Percentiles rank a stretch among this genome's conserved stretches.
phyloP scores from a whole-genome alignment of 2,329 filamentous ascomycete genomes.

The Ceratocystis papillata region DNA sequence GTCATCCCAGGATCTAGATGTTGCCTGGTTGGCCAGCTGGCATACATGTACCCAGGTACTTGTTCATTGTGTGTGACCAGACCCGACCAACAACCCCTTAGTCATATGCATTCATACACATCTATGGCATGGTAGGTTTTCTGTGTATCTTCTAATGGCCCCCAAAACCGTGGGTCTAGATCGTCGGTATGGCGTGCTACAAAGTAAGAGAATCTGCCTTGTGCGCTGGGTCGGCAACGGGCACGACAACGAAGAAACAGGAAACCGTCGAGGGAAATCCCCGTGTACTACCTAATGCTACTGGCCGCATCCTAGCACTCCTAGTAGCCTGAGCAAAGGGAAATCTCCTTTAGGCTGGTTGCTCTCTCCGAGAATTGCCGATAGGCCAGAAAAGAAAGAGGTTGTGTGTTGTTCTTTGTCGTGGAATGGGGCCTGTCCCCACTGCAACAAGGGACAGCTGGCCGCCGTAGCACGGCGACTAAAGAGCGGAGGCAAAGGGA shows the following conservation, averaged over 20 bases:
- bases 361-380: neutral
- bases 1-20: neutral
- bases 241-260: neutral
- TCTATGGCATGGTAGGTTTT: neutral
- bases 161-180: neutral
- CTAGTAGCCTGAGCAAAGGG: neutral
- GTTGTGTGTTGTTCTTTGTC: neutral
- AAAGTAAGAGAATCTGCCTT: neutral
- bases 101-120: neutral
- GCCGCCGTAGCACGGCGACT: neutral
- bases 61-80: neutral
- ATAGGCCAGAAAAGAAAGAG: neutral
- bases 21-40: neutral
- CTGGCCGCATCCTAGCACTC: neutral
- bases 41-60: constrained; percentile 3
- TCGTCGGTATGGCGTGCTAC: neutral
- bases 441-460: neutral
- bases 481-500: neutral
- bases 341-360: neutral
- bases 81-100: neutral
- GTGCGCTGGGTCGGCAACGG: neutral
- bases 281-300: neutral
- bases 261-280: neutral
- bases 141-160: neutral
- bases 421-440: neutral